Conservation (phyloP, 768 basidiomycete genomes). For the Dioszegia hungarica region DNA sequence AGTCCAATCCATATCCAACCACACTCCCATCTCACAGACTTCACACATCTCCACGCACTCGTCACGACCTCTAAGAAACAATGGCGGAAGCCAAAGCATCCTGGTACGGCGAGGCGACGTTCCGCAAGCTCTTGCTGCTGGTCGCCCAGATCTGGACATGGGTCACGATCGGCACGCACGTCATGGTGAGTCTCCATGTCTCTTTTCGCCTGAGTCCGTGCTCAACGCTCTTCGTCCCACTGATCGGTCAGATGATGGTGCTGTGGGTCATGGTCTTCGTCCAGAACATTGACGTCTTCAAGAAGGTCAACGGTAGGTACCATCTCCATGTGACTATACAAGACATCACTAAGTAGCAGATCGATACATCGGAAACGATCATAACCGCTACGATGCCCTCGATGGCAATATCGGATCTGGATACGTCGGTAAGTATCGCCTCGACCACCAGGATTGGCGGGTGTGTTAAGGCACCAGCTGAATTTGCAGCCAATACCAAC, state of each 20-base stretch:
- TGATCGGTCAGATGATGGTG: background rate
- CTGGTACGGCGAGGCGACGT: constrained; percentile 14
- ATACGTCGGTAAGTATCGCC: constrained; percentile 12
- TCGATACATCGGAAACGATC: constrained; percentile 28
- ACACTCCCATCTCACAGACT: background rate
- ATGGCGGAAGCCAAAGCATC: constrained; percentile 13
- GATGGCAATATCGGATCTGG: constrained; percentile 1
- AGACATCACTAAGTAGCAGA: constrained; percentile 1
- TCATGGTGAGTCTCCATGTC: constrained; percentile 26
- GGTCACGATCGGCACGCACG: constrained; percentile 25
- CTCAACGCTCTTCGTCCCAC: background rate
- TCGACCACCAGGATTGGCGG: background rate
- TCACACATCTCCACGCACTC: constrained; percentile 4
- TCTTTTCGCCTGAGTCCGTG: background rate
- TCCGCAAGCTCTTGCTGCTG: constrained; percentile 18
- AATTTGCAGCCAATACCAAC: constrained; percentile 27
- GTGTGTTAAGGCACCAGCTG: too few relatives aligned
- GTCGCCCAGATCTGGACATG: constrained; percentile 30
- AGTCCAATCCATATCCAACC: too few relatives aligned
- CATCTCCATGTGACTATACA: background rate
- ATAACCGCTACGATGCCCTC: constrained; percentile 15
- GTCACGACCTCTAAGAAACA: too few relatives aligned
- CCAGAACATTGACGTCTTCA: constrained; percentile 27
- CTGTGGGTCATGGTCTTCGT: constrained; percentile 26
- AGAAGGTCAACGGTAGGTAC: constrained; percentile 25